These are phyloP conservation scores for Butyriboletus loyo DNA, from an alignment of 768 basidiomycete species.

Conservation along the genomic window DNA sequence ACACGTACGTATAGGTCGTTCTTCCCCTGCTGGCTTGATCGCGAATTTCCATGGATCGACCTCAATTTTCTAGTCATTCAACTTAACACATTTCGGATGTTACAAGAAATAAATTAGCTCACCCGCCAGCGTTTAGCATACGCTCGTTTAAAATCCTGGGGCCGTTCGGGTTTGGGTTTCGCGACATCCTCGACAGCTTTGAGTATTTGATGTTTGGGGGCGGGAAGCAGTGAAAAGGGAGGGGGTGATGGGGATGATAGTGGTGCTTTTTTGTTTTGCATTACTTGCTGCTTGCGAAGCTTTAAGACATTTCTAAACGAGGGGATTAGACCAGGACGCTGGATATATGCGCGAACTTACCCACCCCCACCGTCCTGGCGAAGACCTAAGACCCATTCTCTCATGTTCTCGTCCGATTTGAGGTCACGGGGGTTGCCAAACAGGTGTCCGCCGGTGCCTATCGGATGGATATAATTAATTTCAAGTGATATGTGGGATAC, in stretches of 20 bases:
- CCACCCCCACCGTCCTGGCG: constrained; percentile 56
- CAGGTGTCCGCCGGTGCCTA: constrained; percentile 41
- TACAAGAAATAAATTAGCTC: neutral
- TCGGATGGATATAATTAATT: constrained; percentile 39
- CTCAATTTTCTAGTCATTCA: constrained; percentile 9
- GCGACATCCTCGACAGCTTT: neutral
- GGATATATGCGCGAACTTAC: constrained; percentile 37
- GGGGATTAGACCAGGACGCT: neutral
- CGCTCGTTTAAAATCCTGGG: constrained; percentile 8
- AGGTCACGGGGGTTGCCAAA: constrained; percentile 54
- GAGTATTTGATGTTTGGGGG: neutral
- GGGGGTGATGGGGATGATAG: constrained; percentile 5
- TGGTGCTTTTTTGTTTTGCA: constrained; percentile 5
- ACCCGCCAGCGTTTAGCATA: constrained; percentile 30
- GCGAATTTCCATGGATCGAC: constrained; percentile 14
- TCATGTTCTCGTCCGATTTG: constrained; percentile 39
- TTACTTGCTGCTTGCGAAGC: constrained; percentile 38
- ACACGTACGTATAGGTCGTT: constrained; percentile 10
- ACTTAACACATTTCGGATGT: neutral
- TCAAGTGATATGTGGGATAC: constrained; percentile 50
- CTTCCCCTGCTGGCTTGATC: constrained; percentile 6
- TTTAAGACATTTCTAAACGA: constrained; percentile 43
- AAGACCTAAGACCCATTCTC: constrained; percentile 55
- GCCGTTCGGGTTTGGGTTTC: constrained; percentile 5
- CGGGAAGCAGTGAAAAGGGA: neutral